Base-by-base conservation (phyloP, 495 filamentous ascomycete genomes). In the Annulohypoxylon maeteangense region DNA sequence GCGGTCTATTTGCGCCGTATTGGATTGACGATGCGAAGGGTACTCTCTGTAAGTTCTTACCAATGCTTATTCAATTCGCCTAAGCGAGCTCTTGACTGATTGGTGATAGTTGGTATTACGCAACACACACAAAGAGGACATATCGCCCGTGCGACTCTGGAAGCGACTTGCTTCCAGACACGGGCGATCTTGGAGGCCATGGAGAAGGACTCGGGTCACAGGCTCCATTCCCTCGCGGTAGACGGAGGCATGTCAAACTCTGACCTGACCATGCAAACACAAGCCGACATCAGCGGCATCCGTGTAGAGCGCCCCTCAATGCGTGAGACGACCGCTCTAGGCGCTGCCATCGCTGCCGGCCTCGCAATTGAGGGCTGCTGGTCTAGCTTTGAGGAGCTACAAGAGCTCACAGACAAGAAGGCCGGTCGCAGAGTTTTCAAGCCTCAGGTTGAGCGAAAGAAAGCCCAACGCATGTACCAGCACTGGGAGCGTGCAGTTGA, bases 21-120 rank as follows among this genome's bases (percentile, higher is more conserved):
- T 98, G 95, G 95, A 97, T 97, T 68, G 95, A 97, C 78, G 93
- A 97, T 80, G 94, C 93, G 32, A 90, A 94, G 79, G 95, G 95
- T 57, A 97, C 94, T 1, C 88, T 95, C 20, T 94, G 90, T 92
- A 83, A 83, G 88, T 81, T 27, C n/a, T 40, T 45, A n/a, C 18
- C 42, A 3, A 58, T 44, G 1, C 2, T 44, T 10, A 47, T 53
- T 47, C 48, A 62, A n/a, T 32, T 18, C 51, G 12, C 22, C 22
- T 16, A 6, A 22, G 23, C 8, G n/a, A 29, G n/a, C 18, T 10
- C 7, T 11, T 60, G 50, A 76, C 67, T 62, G 48, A 78, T 31
- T 65, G 50, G 36, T 68, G 29, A 16, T 34, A 85, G 91, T 97
- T 74, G 94, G 95, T 20, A 93, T 98, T 70, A 97, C 95, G 2